Base-by-base conservation (phyloP, 305 asterid species). In the Fraxinus xanthoxyloides region DNA sequence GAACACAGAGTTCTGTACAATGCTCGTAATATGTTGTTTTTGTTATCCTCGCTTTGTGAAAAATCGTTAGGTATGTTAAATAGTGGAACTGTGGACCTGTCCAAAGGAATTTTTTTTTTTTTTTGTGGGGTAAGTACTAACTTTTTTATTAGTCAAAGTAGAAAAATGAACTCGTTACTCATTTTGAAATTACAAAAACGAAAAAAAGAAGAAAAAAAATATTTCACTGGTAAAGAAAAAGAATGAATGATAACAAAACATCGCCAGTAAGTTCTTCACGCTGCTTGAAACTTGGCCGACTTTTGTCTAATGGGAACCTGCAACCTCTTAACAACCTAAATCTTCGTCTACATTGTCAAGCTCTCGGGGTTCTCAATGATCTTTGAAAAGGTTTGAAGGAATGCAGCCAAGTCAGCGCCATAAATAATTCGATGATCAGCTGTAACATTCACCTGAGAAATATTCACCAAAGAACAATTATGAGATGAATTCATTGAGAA, bases 341-440 rank as follows among this genome's bases (percentile, higher is more conserved):
- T 72, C 81, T 72, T 79, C 82, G 72, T 90, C 93, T 93, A 96
- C 95, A 94, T 84, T 7, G 98, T 96, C 90, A 96, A 85, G 92
- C 93, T 88, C 28, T 96, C 98, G 5, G 98, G 99, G 79, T 92
- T 90, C 89, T 93, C 95, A 69, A 93, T 65, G 46, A 96, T 93
- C 93, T 90, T 92, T 69, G 96, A 31, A 77, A 95, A 92, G 48
- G 98, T 92, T 75, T 93, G 92, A 24, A 95, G 93, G 91, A 95
- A 95, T 3, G 93, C 97, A 77, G 98, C 98, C 88, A 95, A 87
- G 80, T 96, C 99, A 72, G 98, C 98, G 4, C 98, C 98, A 79
- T 96, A 94, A 21, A 96, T 85, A 79, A 93, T 89, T 72, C 98
- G 86, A 84, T 95, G 98, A 85, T 95, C 98, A 31, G 98, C 98